A percentile compares a stretch with the other conserved stretches of the same genome.
phyloP scores from a whole-genome alignment of 345 rosid species.

The Eutrema yunnanense region DNA sequence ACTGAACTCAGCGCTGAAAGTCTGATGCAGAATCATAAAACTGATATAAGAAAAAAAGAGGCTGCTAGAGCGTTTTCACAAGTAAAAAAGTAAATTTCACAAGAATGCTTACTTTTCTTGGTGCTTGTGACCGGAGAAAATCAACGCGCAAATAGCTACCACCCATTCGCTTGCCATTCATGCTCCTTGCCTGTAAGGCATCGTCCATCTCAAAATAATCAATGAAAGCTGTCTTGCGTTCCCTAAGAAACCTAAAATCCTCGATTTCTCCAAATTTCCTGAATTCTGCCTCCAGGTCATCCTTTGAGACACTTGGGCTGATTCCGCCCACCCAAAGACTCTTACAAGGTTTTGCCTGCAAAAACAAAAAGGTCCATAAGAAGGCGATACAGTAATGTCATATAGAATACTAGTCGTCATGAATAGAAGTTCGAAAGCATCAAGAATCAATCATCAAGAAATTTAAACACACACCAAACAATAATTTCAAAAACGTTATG shows the following conservation, averaged over 20 bases:
- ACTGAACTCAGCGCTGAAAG: background rate
- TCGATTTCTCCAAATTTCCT: constrained; percentile 73
- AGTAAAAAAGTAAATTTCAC: background rate
- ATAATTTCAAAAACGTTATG: background rate
- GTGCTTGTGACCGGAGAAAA: constrained; percentile 64
- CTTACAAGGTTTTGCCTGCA: constrained; percentile 81
- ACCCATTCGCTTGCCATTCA: constrained; percentile 80
- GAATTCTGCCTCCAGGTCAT: constrained; percentile 72
- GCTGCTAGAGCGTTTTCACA: background rate
- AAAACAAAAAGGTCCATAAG: background rate
- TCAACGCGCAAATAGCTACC: constrained; percentile 88
- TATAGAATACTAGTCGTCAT: background rate
- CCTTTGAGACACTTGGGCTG: constrained; percentile 54
- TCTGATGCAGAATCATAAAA: background rate
- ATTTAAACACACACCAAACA: background rate
- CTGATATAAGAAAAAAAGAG: background rate
- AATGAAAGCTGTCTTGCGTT: constrained; percentile 73
- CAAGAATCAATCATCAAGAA: background rate
- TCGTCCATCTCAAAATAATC: constrained; percentile 70
- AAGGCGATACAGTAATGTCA: background rate
- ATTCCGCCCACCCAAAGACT: constrained; percentile 93
- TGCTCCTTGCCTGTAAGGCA: constrained; percentile 71
- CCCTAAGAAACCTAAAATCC: constrained; percentile 73
- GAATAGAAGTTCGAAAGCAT: background rate
- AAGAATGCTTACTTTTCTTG: constrained; percentile 64